phyloP scores from a whole-genome alignment of 2,329 filamentous ascomycete species.

The Emmonsiellopsis sp. region DNA sequence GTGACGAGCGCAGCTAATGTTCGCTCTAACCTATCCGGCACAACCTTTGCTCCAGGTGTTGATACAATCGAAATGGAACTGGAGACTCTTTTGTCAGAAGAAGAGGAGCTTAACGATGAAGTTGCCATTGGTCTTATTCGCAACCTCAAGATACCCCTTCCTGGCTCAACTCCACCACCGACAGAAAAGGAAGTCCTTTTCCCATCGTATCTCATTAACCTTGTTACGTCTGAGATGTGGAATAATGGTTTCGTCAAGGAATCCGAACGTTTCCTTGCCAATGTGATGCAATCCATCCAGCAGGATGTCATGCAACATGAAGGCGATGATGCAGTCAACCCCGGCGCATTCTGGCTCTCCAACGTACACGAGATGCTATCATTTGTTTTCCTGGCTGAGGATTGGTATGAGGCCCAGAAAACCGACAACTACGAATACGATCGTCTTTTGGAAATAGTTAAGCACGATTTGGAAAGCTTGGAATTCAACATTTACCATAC shows the following conservation, averaged over 20 bases:
- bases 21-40: conserved; percentile 62
- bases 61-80: conserved; percentile 95
- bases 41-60: conserved; percentile 67
- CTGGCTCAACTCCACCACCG: conserved; percentile 75
- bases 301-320: conserved; percentile 99
- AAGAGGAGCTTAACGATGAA: conserved; percentile 93
- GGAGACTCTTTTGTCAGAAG: conserved; percentile 85
- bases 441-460: conserved; percentile 92
- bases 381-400: conserved; percentile 96
- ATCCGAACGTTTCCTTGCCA: conserved; percentile 95
- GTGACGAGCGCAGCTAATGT: conserved; percentile 45
- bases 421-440: conserved; percentile 99
- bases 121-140: conserved; percentile 92
- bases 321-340: conserved; percentile 92
- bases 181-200: conserved; percentile 98
- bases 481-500: conserved; percentile 99
- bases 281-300: conserved; percentile 99
- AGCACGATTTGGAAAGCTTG: conserved; percentile 94
- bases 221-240: conserved; percentile 99
- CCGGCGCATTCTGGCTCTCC: conserved; percentile 95
- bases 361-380: conserved; percentile 99
- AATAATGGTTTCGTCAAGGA: conserved; percentile 99
- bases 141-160: conserved; percentile 91
- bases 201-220: conserved; percentile 96
- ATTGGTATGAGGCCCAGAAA: conserved; percentile 99